Base-by-base conservation (phyloP, 78 protist species). In the slime mould (Dictyostelium discoideum) region DNA sequence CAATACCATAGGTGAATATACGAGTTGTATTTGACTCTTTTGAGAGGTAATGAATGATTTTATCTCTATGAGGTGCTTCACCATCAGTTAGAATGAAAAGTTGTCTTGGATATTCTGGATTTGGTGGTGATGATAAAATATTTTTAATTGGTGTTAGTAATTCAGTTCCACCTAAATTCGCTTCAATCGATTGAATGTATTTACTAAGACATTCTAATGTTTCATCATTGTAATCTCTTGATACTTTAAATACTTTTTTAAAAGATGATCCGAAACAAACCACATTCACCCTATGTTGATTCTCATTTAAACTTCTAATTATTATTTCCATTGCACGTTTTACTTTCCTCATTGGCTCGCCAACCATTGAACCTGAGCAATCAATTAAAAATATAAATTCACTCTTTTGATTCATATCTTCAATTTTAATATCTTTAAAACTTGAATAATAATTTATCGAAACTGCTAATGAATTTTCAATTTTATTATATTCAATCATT, bases 51-150 rank as follows among this genome's bases (percentile, higher is more conserved):
- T 22, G 40, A 29, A 96, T 84, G 4, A 85, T 50, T 22, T 42
- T 1, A n/a, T 80, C 83, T 84, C 80, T 69, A 1, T 39, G 2
- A 26, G 5, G 0, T 13, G 74, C 54, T 26, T 73, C 74, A 73
- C 96, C 96, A 92, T 92, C 96, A 6, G 96, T 93, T 3, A 93
- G 16, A 48, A 93, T 80, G 40, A 93, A 93, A 7, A 93, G 10
- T 57, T 93, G 96, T 74, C 96, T 73, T 72, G 96, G 92, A 24
- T 77, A 74, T 11, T 86, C 48, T 11, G 69, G 69, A 24, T 67
- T 42, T 46, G 14, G 5, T 18, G 85, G n/a, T 10, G 1, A 1
- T 3, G 13, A 6, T 7, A 85, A 26, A 37, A 93, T 85, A 7
- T 60, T 65, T 44, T 85, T 44, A 14, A 93, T 80, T 39, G 96